Base-by-base conservation (phyloP, 345 rosid genomes). In the Camelina hispida region DNA sequence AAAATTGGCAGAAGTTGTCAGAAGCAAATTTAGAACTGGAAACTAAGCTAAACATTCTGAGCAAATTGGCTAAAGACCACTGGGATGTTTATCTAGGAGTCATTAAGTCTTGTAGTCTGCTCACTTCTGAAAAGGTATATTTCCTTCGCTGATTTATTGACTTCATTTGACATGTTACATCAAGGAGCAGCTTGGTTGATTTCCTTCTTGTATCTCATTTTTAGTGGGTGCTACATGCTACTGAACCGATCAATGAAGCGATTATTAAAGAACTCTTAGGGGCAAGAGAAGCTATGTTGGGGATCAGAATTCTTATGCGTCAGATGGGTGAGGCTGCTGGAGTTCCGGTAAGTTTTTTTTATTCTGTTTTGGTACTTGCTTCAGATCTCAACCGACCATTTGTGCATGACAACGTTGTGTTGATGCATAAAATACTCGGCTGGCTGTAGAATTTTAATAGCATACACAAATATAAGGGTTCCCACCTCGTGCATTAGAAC, bases 311-410 rank as follows among this genome's bases (percentile, higher is more conserved):
- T 74, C 84, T 81, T 72, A 87, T 91, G 97, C 87, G 86, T 64
- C 87, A 66, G 65, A 89, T 94, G 92, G 99, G 99, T 16, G 86
- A 90, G 83, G 89, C 91, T 74, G 97, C 96, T 43, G 86, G 86
- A 68, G 85, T 94, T 61, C 96, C 97, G 50, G 98, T 91, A 61
- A 68, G 74, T 53, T 52, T 60, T 18, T 2, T 40, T 51, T 8
- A 14, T 50, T 30, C 38, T 72, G 55, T 73, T 58, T 47, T 46
- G 40, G 34, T 56, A 4, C 20, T 56, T 64, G 56, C 22, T 74
- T 70, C 66, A 62, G 59, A 44, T 69, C 42, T 53, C 64, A 62
- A 20, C 23, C 43, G 52, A 62, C 20, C 66, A 62, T 54, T 15
- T 55, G 42, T 16, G 65, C 57, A 55, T 64, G 43, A 56, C 4